Conservation (phyloP, 2,329 filamentous ascomycete genomes). For the Apiospora kogelbergensis region DNA sequence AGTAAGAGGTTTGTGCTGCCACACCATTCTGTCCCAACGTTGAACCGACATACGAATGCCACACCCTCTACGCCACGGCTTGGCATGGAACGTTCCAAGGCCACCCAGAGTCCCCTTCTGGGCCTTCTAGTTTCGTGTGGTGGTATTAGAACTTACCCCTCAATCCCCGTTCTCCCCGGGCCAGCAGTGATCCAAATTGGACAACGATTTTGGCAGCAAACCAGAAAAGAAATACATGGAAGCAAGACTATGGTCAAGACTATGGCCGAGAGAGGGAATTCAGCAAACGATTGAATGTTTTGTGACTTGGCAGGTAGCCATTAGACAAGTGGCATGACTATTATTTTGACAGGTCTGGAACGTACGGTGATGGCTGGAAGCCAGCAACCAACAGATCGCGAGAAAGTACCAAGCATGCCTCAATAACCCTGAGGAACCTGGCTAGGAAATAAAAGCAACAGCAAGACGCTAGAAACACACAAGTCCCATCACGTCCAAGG, state of each 20-base stretch:
- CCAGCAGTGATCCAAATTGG: not conserved
- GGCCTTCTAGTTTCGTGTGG: not conserved
- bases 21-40: not conserved
- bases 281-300: not conserved
- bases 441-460: not conserved
- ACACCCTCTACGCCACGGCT: not conserved
- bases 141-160: not conserved
- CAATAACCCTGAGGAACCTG: not conserved
- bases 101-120: not conserved
- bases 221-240: too few species aligned
- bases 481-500: too few species aligned
- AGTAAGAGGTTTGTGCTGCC: not conserved
- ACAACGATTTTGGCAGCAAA: too few species aligned
- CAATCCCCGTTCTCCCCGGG: not conserved
- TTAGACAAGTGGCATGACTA: not conserved
- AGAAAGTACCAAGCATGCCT: not conserved
- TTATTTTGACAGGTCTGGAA: not conserved
- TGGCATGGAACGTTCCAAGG: not conserved
- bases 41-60: too few species aligned
- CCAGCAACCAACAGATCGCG: not conserved
- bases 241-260: too few species aligned
- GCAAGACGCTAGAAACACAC: not conserved
- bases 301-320: not conserved
- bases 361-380: too few species aligned
- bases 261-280: too few species aligned